A percentile compares a stretch with the other conserved stretches of the same genome.
phyloP scores from a whole-genome alignment of 768 basidiomycete genomes.

The Suillus ampliporus region DNA sequence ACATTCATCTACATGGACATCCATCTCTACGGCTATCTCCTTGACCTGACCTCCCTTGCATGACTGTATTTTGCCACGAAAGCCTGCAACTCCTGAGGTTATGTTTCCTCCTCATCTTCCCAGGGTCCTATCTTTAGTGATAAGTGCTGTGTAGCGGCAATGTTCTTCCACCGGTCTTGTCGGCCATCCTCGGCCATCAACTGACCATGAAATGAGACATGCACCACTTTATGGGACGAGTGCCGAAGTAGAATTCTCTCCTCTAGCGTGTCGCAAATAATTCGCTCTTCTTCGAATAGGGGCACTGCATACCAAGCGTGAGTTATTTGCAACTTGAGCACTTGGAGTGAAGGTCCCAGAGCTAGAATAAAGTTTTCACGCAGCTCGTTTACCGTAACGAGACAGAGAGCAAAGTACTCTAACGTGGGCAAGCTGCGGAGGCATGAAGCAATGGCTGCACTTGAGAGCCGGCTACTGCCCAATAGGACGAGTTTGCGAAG shows the following conservation, averaged over 20 bases:
- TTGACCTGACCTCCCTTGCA: neutral
- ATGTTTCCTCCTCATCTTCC: conserved; percentile 30
- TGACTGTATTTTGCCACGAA: too few relatives aligned
- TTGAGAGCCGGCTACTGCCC: conserved; percentile 40
- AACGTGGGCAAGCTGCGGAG: conserved; percentile 33
- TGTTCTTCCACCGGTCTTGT: conserved; percentile 30
- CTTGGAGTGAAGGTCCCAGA: conserved; percentile 33
- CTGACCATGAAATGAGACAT: conserved; percentile 25
- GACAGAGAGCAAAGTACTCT: conserved; percentile 42
- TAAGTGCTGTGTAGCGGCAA: conserved; percentile 27
- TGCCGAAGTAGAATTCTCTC: conserved; percentile 19
- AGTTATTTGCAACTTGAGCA: conserved; percentile 43
- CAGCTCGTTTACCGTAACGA: conserved; percentile 42
- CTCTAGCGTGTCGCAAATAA: conserved; percentile 38
- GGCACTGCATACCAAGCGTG: conserved; percentile 41
- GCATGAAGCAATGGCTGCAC: conserved; percentile 33
- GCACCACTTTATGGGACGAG: conserved; percentile 15
- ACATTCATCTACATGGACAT: neutral
- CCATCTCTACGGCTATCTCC: conserved; percentile 3
- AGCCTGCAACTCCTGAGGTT: neutral
- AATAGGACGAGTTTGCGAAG: conserved; percentile 44
- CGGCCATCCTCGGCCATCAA: conserved; percentile 29
- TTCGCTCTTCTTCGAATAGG: conserved; percentile 37
- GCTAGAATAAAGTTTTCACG: conserved; percentile 36
- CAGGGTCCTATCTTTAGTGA: conserved; percentile 35